Conservation (phyloP, 306 rosid species). For the Fagus sylvatica region DNA sequence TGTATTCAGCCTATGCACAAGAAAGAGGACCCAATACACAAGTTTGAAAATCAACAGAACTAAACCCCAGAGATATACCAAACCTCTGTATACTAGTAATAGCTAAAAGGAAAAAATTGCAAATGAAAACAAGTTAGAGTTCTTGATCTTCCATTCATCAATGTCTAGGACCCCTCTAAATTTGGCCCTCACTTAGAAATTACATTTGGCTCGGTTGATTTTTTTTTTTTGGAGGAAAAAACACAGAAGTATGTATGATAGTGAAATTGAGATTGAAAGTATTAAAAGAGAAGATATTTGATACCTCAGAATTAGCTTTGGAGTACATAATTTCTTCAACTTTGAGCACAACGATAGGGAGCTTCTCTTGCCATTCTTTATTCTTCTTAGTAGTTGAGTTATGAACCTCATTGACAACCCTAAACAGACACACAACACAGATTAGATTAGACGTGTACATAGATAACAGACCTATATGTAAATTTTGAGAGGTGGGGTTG, state of each 20-base stretch:
- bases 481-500: not conserved
- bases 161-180: not conserved
- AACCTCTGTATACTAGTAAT: not conserved
- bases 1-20: slow-evolving; percentile 63
- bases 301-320: slow-evolving; percentile 79
- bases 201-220: not conserved
- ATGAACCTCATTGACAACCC: slow-evolving; percentile 69
- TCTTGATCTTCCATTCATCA: not conserved
- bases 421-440: slow-evolving; percentile 21
- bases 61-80: slow-evolving; percentile 2
- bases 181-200: not conserved
- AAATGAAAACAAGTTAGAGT: not conserved
- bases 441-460: slow-evolving; percentile 2
- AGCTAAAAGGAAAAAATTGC: not conserved
- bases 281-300: not conserved
- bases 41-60: slow-evolving; percentile 6
- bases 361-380: slow-evolving; percentile 85
- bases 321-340: slow-evolving; percentile 83
- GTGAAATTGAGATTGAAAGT: not conserved
- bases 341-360: slow-evolving; percentile 71
- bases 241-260: too few species aligned
- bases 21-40: slow-evolving; percentile 13
- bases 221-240: not conserved
- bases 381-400: slow-evolving; percentile 59
- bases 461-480: not conserved